Base-by-base conservation (phyloP, 345 rosid species). In the Mercurialis annua region DNA sequence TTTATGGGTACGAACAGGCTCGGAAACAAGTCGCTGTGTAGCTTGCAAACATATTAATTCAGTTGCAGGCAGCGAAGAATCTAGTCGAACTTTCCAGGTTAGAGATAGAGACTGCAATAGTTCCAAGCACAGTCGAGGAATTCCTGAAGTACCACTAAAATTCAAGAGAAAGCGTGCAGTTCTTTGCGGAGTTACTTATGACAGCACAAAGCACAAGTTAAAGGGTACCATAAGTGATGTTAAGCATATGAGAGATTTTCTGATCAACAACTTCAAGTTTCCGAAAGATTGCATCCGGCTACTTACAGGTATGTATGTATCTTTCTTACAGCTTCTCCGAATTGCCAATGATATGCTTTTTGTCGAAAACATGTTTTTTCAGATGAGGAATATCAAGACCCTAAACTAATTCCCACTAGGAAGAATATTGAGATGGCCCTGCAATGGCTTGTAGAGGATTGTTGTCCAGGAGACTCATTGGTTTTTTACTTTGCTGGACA, bases 401-500 rank as follows among this genome's bases (percentile, higher is more conserved):
- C 42, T 17, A 26, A 49, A 3, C 43, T 30, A 21, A 30, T n/a
- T 10, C 68, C 68, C 12, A 64, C 58, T n/a, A 64, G 29, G 31
- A 34, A 49, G 38, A 64, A 48, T 30, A 64, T 64, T 6, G 46
- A 48, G 38, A 31, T 29, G 9, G 56, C 57, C 17, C 15, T 64
- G 10, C 21, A 50, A 33, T 64, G 68, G 68, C 57, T 64, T n/a
- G 68, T 64, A 36, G 57, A 64, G 4, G 68, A 30, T 4, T 30
- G 57, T 11, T 14, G 57, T 9, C n/a, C 18, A 1, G 46, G 68
- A 18, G 68, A 64, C 57, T 64, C 68, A 31, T 49, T 64, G 57
- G 68, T 64, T 44, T 64, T 64, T 33, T 64, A 64, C 57, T 64
- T 64, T 30, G 56, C 68, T 0, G 68, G 68, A 23, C 68, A 64